These are phyloP conservation scores for Aspergillus fumigatiaffinis DNA, from an alignment of 2,329 filamentous ascomycete genomes.

Conservation along the genomic window DNA sequence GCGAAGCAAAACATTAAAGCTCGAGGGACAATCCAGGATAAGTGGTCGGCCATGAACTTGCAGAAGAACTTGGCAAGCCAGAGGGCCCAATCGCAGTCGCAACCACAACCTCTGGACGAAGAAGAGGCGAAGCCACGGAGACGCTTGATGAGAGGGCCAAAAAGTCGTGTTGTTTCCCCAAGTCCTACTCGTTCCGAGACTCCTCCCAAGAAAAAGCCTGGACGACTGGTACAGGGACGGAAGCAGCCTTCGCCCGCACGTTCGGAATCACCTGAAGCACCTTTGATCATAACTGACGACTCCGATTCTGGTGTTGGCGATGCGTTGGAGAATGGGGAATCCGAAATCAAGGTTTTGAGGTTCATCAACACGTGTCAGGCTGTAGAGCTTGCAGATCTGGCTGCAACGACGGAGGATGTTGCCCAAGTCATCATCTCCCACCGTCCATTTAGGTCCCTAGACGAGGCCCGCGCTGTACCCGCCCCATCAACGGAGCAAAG, in stretches of 20 bases:
- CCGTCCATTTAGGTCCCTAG: conserved; percentile 68
- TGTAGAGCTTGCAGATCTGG: conserved; percentile 76
- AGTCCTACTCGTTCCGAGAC: conserved; percentile 17
- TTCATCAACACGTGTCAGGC: conserved; percentile 79
- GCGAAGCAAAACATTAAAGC: conserved; percentile 54
- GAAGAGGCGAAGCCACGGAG: conserved; percentile 31
- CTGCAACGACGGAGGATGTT: conserved; percentile 65
- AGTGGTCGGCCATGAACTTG: conserved; percentile 50
- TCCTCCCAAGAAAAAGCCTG: conserved; percentile 25
- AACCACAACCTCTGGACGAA: conserved; percentile 13
- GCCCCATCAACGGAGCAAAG: conserved; percentile 35
- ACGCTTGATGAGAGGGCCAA: conserved; percentile 38
- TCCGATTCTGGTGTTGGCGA: conserved; percentile 39
- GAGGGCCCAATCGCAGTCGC: conserved; percentile 6
- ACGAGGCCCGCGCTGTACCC: conserved; percentile 63
- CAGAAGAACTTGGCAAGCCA: conserved; percentile 25
- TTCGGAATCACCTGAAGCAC: conserved; percentile 32
- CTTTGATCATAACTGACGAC: conserved; percentile 44
- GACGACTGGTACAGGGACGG: conserved; percentile 49
- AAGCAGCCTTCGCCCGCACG: conserved; percentile 32
- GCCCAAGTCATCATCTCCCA: conserved; percentile 67
- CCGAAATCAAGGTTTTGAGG: conserved; percentile 59
- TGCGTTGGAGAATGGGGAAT: conserved; percentile 38
- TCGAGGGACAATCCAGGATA: conserved; percentile 56
- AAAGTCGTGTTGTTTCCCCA: conserved; percentile 27